Conservation (phyloP, 345 rosid species). For the Pseudoturritis turrita region DNA sequence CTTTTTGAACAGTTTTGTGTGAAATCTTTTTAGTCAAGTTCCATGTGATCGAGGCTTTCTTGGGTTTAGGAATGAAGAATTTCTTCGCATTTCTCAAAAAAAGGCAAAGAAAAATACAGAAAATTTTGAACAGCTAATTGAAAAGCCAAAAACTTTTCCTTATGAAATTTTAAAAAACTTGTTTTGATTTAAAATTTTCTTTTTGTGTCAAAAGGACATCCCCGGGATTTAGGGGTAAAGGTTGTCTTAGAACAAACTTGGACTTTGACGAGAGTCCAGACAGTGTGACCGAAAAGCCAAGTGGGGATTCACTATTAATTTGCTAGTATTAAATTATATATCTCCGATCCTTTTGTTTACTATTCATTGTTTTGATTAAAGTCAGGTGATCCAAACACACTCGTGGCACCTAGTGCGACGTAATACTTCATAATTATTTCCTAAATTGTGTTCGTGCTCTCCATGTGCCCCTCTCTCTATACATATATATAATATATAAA, state of each 20-base stretch:
- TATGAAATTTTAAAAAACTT: conserved; percentile 4
- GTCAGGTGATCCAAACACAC: conserved; percentile 42
- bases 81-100: conserved; percentile 30
- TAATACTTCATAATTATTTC: background rate
- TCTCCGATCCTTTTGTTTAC: conserved; percentile 8
- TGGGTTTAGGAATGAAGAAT: conserved; percentile 29
- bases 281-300: conserved; percentile 25
- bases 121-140: conserved; percentile 21
- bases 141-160: conserved; percentile 21
- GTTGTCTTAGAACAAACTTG: conserved; percentile 38
- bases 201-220: conserved; percentile 33
- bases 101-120: conserved; percentile 6
- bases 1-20: conserved; percentile 14
- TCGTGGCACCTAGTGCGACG: conserved; percentile 35
- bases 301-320: conserved; percentile 21
- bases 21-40: conserved; percentile 31
- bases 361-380: background rate
- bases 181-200: background rate
- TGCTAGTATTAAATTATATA: conserved; percentile 3
- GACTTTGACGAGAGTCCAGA: conserved; percentile 55
- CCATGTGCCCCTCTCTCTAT: conserved; percentile 18
- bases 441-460: conserved; percentile 20
- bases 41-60: conserved; percentile 39
- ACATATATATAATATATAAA: too few relatives aligned
- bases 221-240: conserved; percentile 67